Evolutionary conservation across 257 asterid species (phyloP).

Genomic region (Scutellaria galericulata): DNA sequence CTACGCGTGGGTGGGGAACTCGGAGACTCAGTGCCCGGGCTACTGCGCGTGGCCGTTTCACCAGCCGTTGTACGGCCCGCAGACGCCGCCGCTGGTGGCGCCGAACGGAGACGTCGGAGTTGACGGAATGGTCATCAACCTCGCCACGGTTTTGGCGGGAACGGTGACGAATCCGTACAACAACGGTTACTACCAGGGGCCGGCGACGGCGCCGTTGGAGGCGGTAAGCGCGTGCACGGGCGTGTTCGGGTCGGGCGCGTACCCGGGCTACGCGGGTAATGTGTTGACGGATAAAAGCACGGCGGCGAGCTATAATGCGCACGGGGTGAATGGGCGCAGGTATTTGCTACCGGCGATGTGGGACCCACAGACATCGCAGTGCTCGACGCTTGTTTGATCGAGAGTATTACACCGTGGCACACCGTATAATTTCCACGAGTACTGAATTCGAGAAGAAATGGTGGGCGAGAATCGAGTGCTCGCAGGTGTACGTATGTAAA

Average conservation of each 20-base stretch:
- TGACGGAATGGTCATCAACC: conserved; percentile 73
- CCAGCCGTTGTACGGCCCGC: conserved; percentile 87
- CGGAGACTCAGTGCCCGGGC: conserved; percentile 73
- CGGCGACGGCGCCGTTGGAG: conserved; percentile 74
- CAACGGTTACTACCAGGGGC: conserved; percentile 77
- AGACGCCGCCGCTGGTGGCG: conserved; percentile 62
- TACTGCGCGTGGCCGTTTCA: conserved; percentile 86
- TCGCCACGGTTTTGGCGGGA: conserved; percentile 80
- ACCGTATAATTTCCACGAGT: too few relatives aligned
- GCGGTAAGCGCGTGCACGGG: conserved; percentile 85
- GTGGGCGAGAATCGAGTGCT: conserved; percentile 30
- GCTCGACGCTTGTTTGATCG: conserved; percentile 62
- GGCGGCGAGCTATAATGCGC: conserved; percentile 77
- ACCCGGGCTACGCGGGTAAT: conserved; percentile 72
- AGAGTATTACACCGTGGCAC: neutral
- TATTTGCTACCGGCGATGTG: conserved; percentile 81
- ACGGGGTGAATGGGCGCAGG: conserved; percentile 64
- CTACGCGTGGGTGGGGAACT: conserved; percentile 86
- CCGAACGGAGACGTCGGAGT: conserved; percentile 82
- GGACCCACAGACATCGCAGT: conserved; percentile 71
- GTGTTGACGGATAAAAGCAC: conserved; percentile 53
- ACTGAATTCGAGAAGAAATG: neutral
- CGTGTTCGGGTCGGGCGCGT: conserved; percentile 71
- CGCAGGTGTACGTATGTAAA: conserved; percentile 44
- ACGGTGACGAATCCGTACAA: conserved; percentile 75